Evolutionary conservation across 1,139 yeast genomes (phyloP).

Genomic region (Protomyces arabidopsidicola): DNA sequence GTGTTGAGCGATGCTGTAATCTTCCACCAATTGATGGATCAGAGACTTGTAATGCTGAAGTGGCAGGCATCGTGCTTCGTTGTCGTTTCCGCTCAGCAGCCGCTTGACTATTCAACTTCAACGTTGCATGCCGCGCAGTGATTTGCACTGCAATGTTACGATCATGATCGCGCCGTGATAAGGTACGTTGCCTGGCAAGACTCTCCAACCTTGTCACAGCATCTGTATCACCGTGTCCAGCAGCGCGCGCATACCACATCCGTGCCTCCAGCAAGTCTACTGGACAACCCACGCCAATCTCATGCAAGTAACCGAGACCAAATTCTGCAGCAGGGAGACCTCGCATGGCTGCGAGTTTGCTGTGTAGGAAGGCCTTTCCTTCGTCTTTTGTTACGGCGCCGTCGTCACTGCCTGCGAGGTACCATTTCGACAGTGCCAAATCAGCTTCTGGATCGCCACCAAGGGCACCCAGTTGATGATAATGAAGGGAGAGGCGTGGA

Average conservation of each 20-base stretch:
- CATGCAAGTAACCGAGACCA: constrained; percentile 44
- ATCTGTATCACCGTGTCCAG: constrained; percentile 36
- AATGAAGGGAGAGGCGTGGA: constrained; percentile 41
- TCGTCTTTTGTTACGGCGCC: constrained; percentile 44
- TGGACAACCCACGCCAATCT: constrained; percentile 55
- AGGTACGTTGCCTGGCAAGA: constrained; percentile 6
- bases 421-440: constrained; percentile 42
- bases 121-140: constrained; percentile 17
- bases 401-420: constrained; percentile 35
- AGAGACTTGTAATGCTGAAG: neutral
- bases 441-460: constrained; percentile 42
- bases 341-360: constrained; percentile 40
- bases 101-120: constrained; percentile 8
- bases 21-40: neutral
- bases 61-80: neutral
- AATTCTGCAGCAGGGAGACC: constrained; percentile 42
- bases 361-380: constrained; percentile 42
- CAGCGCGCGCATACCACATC: constrained; percentile 56
- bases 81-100: neutral
- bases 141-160: constrained; percentile 3
- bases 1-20: neutral
- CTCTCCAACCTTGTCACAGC: constrained; percentile 14
- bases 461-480: constrained; percentile 42
- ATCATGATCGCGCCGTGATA: constrained; percentile 18
- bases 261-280: constrained; percentile 48